These are phyloP conservation scores for Conringia planisiliqua DNA, from an alignment of 345 rosid species.

Conservation along the genomic window DNA sequence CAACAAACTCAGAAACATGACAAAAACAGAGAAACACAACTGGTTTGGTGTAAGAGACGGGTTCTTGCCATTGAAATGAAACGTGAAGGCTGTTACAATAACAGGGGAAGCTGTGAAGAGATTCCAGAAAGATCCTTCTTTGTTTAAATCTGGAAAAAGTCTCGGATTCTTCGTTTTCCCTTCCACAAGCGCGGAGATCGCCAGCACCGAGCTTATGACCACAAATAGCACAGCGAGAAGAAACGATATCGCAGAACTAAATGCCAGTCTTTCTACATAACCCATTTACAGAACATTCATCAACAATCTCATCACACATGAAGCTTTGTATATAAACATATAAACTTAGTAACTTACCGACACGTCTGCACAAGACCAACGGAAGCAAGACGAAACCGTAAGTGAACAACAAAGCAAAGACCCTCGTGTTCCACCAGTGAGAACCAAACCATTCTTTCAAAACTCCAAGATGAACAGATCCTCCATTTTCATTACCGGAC, in stretches of 20 bases:
- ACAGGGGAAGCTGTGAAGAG: slow-evolving; percentile 91
- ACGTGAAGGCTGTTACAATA: slow-evolving; percentile 88
- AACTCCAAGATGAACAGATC: slow-evolving; percentile 66
- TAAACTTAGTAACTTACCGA: slow-evolving; percentile 63
- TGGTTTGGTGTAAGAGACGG: not conserved
- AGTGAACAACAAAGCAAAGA: slow-evolving; percentile 50
- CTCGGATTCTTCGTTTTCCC: slow-evolving; percentile 62
- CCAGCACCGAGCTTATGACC: slow-evolving; percentile 59
- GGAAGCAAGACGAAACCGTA: slow-evolving; percentile 67
- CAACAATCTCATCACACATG: not conserved
- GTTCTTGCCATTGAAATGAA: slow-evolving; percentile 81
- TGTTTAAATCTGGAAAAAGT: slow-evolving; percentile 52
- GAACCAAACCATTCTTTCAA: slow-evolving; percentile 86
- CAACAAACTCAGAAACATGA: slow-evolving; percentile 10
- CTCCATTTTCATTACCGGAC: slow-evolving; percentile 56
- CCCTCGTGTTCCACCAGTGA: slow-evolving; percentile 82
- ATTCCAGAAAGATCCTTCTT: slow-evolving; percentile 54
- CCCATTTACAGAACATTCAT: not conserved
- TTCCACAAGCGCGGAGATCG: slow-evolving; percentile 50
- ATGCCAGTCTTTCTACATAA: slow-evolving; percentile 18
- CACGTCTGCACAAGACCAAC: slow-evolving; percentile 55
- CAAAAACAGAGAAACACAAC: not conserved
- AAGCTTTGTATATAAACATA: not conserved
- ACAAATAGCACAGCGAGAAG: slow-evolving; percentile 71
- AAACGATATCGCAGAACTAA: slow-evolving; percentile 30